A percentile compares a stretch with the other conserved stretches of the same genome.
Evolutionary conservation across 805 yeast species (phyloP).

Genomic region (Nakazawaea peltata): DNA sequence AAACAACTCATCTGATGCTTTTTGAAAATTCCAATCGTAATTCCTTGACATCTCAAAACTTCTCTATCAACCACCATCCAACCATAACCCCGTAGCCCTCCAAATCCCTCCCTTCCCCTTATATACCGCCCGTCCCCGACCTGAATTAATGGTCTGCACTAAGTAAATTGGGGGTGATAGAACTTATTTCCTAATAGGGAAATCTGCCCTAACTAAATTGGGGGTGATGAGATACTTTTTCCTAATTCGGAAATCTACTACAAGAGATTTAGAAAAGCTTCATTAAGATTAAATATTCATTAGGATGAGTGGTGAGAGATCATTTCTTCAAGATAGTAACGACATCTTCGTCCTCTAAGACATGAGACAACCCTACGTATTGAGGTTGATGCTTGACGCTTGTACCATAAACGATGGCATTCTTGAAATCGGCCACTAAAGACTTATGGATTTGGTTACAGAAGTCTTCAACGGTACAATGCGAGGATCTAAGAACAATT

Average conservation of each 20-base stretch:
- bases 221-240: background rate
- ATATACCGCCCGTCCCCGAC: no score
- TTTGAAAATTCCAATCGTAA: no score
- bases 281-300: background rate
- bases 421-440: conserved; percentile 86
- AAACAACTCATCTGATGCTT: no score
- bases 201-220: no score
- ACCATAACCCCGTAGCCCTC: no score
- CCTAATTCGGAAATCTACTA: background rate
- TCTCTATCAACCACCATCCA: no score
- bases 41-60: no score
- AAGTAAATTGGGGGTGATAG: background rate
- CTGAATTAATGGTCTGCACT: no score
- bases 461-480: conserved; percentile 87
- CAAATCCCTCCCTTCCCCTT: no score
- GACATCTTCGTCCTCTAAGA: conserved; percentile 91
- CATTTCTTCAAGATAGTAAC: conserved; percentile 82
- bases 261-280: no score
- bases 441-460: conserved; percentile 95
- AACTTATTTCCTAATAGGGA: no score
- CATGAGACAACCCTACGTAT: conserved; percentile 82
- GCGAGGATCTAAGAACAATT: conserved; percentile 77
- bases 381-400: conserved; percentile 98
- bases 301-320: background rate
- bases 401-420: conserved; percentile 87